Percentiles rank a stretch among this genome's conserved stretches.
Conservation (phyloP, 352 stramenopile genomes). For the Globisporangium spiculum region DNA sequence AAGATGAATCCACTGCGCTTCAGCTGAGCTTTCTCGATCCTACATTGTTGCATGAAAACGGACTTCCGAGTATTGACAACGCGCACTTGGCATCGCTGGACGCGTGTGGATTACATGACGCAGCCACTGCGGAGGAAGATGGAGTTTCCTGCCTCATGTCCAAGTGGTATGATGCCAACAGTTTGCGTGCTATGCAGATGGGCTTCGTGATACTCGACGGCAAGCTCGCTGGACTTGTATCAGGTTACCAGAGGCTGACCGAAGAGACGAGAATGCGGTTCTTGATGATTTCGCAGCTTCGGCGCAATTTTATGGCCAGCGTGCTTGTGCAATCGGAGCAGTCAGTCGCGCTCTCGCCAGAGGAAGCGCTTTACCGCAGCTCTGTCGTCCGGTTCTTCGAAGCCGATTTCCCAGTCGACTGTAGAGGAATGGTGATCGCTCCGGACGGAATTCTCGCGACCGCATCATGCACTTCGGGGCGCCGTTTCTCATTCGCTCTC, state of each 20-base stretch:
- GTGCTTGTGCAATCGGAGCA: neutral
- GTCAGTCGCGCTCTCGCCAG: neutral
- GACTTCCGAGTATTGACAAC: neutral
- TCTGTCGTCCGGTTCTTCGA: no score
- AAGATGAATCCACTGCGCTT: neutral
- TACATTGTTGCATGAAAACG: neutral
- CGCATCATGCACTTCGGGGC: neutral
- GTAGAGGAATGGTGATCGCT: conserved; percentile 11
- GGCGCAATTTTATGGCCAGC: neutral
- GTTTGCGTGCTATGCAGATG: neutral
- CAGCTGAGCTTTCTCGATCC: conserved; percentile 7
- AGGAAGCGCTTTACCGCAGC: neutral
- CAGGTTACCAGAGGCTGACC: neutral
- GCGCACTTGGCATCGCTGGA: neutral
- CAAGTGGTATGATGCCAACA: neutral
- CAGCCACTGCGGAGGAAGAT: neutral
- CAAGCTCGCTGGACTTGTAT: neutral
- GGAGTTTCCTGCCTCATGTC: neutral
- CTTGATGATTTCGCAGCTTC: neutral
- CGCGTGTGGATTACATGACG: neutral
- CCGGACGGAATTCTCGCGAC: conserved; percentile 4
- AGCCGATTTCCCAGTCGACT: neutral
- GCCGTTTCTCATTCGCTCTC: neutral
- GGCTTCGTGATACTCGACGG: neutral
- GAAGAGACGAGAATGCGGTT: neutral